Conservation (phyloP, 345 rosid genomes). For the Iberis pinnata region DNA sequence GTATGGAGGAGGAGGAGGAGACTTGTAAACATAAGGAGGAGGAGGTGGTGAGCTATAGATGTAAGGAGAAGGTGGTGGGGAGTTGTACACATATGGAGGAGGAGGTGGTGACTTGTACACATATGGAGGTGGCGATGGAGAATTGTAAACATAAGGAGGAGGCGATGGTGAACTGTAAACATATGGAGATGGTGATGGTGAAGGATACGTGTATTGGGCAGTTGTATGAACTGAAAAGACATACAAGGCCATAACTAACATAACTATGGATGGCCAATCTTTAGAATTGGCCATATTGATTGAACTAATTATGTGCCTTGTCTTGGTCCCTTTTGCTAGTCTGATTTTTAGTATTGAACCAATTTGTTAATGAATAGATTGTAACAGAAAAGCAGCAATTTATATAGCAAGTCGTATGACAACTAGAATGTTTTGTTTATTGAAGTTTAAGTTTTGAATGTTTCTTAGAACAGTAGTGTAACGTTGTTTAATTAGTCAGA, state of each 20-base stretch:
- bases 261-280: not conserved
- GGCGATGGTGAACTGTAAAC: slow-evolving; percentile 1
- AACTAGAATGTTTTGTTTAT: not conserved
- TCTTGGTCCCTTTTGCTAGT: too few species aligned
- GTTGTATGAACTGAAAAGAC: slow-evolving; percentile 10
- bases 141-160: slow-evolving; percentile 2
- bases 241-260: slow-evolving; percentile 24
- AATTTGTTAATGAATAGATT: not conserved
- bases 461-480: not conserved
- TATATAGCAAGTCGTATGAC: not conserved
- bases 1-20: not conserved
- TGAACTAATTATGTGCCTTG: not conserved
- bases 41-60: too few species aligned
- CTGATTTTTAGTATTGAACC: not conserved
- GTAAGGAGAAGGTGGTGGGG: too few species aligned
- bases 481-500: not conserved
- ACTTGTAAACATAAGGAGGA: not conserved
- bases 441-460: not conserved
- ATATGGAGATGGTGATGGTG: slow-evolving; percentile 16
- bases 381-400: not conserved
- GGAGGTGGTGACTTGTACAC: not conserved
- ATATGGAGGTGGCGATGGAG: too few species aligned
- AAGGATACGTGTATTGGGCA: slow-evolving; percentile 12
- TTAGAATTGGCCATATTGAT: not conserved
- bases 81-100: not conserved